Percentiles rank a stretch among this genome's conserved stretches.
Conservation (phyloP, 2,329 filamentous ascomycete genomes). For the Colletotrichum liaoningense region DNA sequence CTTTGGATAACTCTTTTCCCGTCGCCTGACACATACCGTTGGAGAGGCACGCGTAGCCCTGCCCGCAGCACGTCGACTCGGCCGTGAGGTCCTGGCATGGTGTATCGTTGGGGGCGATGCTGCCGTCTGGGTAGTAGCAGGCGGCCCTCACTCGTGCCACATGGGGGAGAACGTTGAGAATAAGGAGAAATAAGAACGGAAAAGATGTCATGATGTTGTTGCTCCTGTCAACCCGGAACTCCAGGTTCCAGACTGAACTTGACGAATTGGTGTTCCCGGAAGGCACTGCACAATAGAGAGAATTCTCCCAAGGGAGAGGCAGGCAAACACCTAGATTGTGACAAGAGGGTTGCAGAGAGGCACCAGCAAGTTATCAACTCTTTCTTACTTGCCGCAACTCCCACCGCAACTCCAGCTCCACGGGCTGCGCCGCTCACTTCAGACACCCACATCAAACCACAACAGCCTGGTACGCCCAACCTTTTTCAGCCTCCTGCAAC, state of each 20-base stretch:
- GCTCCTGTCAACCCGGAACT: not conserved
- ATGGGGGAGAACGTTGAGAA: not conserved
- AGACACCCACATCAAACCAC: not conserved
- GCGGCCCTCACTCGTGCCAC: not conserved
- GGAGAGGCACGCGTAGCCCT: slow-evolving; percentile 49
- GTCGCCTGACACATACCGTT: slow-evolving; percentile 48
- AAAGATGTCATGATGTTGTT: not conserved
- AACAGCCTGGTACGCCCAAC: not conserved
- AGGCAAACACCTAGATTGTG: not conserved
- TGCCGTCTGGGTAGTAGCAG: slow-evolving; percentile 48
- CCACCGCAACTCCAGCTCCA: not conserved
- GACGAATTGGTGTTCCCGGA: not conserved
- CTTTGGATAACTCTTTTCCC: slow-evolving; percentile 38
- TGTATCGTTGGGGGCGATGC: slow-evolving; percentile 42
- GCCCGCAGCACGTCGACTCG: slow-evolving; percentile 47
- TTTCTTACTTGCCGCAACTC: not conserved
- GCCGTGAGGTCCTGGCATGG: slow-evolving; percentile 43
- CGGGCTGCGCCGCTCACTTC: not conserved
- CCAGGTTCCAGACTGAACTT: not conserved
- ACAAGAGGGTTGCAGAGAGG: not conserved
- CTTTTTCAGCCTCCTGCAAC: not conserved
- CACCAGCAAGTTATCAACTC: not conserved
- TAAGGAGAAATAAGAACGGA: not conserved
- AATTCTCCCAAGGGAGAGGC: not conserved
- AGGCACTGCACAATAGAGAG: not conserved